These are phyloP conservation scores for Septoria petroselini DNA, from an alignment of 2,329 filamentous ascomycete species.

Conservation along the genomic window DNA sequence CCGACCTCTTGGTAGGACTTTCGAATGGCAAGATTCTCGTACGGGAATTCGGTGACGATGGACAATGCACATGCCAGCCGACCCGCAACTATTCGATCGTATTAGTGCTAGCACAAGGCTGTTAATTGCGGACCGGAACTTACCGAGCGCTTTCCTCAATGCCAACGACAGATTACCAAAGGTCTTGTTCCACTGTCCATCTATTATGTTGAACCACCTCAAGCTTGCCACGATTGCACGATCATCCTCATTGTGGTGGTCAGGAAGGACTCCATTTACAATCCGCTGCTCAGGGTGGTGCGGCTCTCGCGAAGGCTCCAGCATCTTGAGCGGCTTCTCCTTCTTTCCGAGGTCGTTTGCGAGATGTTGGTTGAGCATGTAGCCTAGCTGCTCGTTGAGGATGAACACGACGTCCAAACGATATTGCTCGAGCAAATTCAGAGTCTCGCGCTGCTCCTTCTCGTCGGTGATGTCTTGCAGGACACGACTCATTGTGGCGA, in stretches of 20 bases:
- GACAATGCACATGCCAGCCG: slow-evolving; percentile 55
- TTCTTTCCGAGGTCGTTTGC: slow-evolving; percentile 11
- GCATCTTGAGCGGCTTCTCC: slow-evolving; percentile 41
- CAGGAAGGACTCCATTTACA: slow-evolving; percentile 63
- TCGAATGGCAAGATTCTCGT: slow-evolving; percentile 45
- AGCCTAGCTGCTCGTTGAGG: slow-evolving; percentile 62
- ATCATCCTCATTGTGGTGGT: slow-evolving; percentile 56
- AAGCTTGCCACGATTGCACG: slow-evolving; percentile 75
- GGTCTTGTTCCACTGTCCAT: slow-evolving; percentile 68
- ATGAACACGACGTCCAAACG: slow-evolving; percentile 70
- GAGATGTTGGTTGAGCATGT: slow-evolving; percentile 28
- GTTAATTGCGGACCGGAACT: slow-evolving; percentile 41
- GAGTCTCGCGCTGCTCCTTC: slow-evolving; percentile 63
- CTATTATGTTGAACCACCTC: slow-evolving; percentile 78
- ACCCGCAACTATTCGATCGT: slow-evolving; percentile 40
- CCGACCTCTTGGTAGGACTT: slow-evolving; percentile 45
- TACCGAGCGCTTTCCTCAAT: slow-evolving; percentile 83
- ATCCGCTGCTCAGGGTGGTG: slow-evolving; percentile 60
- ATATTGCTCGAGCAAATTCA: slow-evolving; percentile 72
- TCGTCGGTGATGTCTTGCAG: slow-evolving; percentile 68
- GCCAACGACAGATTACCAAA: slow-evolving; percentile 66
- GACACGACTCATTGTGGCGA: slow-evolving; percentile 71
- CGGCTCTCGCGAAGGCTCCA: slow-evolving; percentile 50
- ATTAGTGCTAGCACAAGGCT: slow-evolving; percentile 20
- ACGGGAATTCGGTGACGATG: slow-evolving; percentile 51